Evolutionary conservation across 768 basidiomycete genomes (phyloP).

Genomic region (Xerocomellus intermedius): DNA sequence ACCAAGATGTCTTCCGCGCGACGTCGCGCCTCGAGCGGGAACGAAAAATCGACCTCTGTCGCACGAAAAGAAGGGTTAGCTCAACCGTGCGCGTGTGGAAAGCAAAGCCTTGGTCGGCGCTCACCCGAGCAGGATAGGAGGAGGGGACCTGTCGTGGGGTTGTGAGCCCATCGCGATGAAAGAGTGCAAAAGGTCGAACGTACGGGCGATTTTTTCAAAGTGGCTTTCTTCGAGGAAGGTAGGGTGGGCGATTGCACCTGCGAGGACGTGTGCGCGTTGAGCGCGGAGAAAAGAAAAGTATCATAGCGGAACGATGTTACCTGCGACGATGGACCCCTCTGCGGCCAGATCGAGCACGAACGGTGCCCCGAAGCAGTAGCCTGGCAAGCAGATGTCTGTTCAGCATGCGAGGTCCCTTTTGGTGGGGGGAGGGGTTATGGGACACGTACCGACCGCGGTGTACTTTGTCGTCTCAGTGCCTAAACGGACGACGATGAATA

Average conservation of each 20-base stretch:
- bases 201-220: constrained; percentile 47
- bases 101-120: not conserved
- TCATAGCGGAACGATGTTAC: constrained; percentile 25
- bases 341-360: constrained; percentile 46
- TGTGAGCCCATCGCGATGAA: not conserved
- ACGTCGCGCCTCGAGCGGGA: constrained; percentile 47
- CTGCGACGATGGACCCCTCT: constrained; percentile 43
- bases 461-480: constrained; percentile 38
- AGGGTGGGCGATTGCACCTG: constrained; percentile 54
- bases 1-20: constrained; percentile 56
- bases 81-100: not conserved
- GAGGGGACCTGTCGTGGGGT: constrained; percentile 9
- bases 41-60: constrained; percentile 50
- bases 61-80: not conserved
- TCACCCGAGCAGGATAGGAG: constrained; percentile 25
- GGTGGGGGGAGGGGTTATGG: no score
- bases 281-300: not conserved
- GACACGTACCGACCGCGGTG: constrained; percentile 40
- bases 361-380: constrained; percentile 57
- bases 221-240: constrained; percentile 50
- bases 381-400: constrained; percentile 21
- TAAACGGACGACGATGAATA: not conserved
- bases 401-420: not conserved
- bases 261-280: not conserved
- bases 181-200: constrained; percentile 8